phyloP scores from a whole-genome alignment of 352 stramenopile species.

The Globisporangium paroecandrum region DNA sequence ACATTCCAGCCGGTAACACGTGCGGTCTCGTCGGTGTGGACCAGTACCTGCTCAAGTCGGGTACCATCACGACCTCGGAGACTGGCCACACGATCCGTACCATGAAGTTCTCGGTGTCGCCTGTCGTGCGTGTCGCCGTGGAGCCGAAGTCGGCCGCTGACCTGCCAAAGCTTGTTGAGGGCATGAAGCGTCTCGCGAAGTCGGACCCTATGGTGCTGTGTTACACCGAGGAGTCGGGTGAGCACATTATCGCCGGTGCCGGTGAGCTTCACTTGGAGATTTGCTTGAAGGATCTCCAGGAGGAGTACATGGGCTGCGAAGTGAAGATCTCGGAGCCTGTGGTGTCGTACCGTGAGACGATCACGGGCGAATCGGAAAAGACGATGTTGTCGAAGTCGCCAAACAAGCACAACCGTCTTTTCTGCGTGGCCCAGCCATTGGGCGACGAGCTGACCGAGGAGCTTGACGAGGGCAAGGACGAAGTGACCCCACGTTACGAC shows the following conservation, averaged over 20 bases:
- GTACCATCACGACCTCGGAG: slow-evolving; percentile 98
- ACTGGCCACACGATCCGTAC: slow-evolving; percentile 98
- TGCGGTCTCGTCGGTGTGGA: slow-evolving; percentile 99
- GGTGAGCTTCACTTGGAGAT: slow-evolving; percentile 99
- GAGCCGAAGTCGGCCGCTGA: slow-evolving; percentile 98
- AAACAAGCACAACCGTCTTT: slow-evolving; percentile 99
- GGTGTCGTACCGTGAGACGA: slow-evolving; percentile 99
- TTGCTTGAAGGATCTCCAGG: slow-evolving; percentile 99
- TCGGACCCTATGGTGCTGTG: slow-evolving; percentile 99
- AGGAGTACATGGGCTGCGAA: slow-evolving; percentile 99
- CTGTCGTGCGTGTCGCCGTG: slow-evolving; percentile 99
- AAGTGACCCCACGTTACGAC: slow-evolving; percentile 90
- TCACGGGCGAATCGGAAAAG: slow-evolving; percentile 93
- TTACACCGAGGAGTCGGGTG: slow-evolving; percentile 99
- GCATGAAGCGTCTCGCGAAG: slow-evolving; percentile 99
- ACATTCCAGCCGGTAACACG: slow-evolving; percentile 99
- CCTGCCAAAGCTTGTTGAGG: slow-evolving; percentile 99
- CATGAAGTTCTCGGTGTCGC: slow-evolving; percentile 99
- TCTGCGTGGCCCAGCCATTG: slow-evolving; percentile 92
- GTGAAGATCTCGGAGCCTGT: slow-evolving; percentile 99
- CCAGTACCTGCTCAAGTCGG: slow-evolving; percentile 99
- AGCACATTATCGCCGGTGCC: slow-evolving; percentile 99
- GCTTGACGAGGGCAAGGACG: slow-evolving; percentile 97
- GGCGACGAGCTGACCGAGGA: slow-evolving; percentile 93
- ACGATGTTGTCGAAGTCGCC: slow-evolving; percentile 99